Base-by-base conservation (phyloP, 2,329 filamentous ascomycete genomes). In the Fusarium napiforme region DNA sequence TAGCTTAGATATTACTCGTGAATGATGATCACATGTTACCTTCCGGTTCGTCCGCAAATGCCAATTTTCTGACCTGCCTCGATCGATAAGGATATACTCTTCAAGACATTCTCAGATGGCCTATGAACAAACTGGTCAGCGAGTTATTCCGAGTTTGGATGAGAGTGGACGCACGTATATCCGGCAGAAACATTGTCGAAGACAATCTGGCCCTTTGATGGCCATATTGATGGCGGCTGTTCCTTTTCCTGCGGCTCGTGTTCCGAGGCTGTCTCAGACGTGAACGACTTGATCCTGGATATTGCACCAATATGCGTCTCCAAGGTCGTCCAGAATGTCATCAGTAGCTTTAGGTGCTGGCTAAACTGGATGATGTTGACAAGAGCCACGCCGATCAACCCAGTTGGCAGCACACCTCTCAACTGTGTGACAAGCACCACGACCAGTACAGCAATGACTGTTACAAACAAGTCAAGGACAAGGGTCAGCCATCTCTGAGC, bases 131-230 rank as follows among this genome's bases (percentile, higher is more conserved):
- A 10, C 1, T 15, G 2, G 4, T 72, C 19, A 72, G 58, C 12
- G 12, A n/a, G 1, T 3, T 3, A 3, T 6, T n/a, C 5, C 7
- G 5, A 12, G 36, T 28, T 30, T 30, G 30, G 9, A 30, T 30
- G 30, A 30, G 30, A 11, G 30, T 30, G 28, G 28, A 50, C 67
- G 11, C 9, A 70, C 72, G 39, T 72, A 3, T 74, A 74, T 28
- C 72, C 69, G 0, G 69, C 72, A 10, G 65, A 70, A 8, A 75
- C 65, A 26, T 87, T 93, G 77, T 94, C 90, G 83, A 98, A 97
- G 47, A 92, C 87, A 23, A 98, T 91, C 61, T 91, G 91, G 57
- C 95, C 95, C 75, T 93, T 88, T 23, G 93, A 89, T 18, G 95
- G 95, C 95, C 95, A 98, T 78, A 92, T 92, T 62, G 93, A 92